Base-by-base conservation (phyloP, 768 basidiomycete species). In the Suillus placidus region DNA sequence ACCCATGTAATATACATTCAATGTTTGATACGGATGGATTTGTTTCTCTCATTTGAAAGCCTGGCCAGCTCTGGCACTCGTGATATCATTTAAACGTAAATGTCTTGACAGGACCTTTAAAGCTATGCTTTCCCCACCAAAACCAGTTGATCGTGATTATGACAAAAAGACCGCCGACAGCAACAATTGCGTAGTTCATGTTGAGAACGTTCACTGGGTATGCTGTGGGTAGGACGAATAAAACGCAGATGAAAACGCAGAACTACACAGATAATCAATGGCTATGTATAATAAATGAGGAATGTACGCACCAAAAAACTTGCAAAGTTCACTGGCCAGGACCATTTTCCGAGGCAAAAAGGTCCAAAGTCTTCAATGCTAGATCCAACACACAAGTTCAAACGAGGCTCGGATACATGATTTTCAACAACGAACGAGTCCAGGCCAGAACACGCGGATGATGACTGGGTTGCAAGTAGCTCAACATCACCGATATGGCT, bases 151-250 rank as follows among this genome's bases (percentile, higher is more conserved):
- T 38, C 6, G 73, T 72, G 20, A 86, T 84, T n/a, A 87, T 69
- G 38, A 85, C 37, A 32, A 80, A 66, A 13, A 86, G 75, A 0
- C 76, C 83, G 4, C 84, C 85, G n/a, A 87, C 77, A 6, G 85
- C 85, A 5, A 87, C 79, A 60, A 87, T 76, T 0, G 86, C 79
- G 65, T 88, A 87, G 72, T 87, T 87, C 86, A 87, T 88, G 72
- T 85, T 83, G 57, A 80, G 71, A 56, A 76, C 67, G 49, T 74
- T 83, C 26, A 85, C 85, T 0, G 85, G 87, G 60, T 79, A 79
- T 1, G 82, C 79, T n/a, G 87, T 87, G 7, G 85, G 85, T 30
- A 87, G 77, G 64, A 88, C 75, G 75, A 87, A 87, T 4, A 87
- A 78, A 5, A 85, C 70, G 71, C 85, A 87, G 32, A 86, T 79